Evolutionary conservation across 2,329 filamentous ascomycete species (phyloP).

Genomic region (Diplodia corticola): DNA sequence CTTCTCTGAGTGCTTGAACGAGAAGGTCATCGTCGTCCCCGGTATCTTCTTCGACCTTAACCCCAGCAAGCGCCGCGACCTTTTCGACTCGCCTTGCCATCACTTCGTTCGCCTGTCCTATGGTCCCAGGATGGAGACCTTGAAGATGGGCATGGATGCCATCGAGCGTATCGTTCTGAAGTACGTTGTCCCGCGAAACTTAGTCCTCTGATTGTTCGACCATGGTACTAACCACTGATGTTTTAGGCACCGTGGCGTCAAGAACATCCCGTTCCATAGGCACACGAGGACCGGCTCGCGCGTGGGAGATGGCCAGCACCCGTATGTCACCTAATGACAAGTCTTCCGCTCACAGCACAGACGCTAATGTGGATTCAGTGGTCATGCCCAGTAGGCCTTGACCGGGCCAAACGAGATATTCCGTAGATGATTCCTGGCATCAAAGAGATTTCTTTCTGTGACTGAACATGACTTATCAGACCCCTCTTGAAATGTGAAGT

Average conservation of each 20-base stretch:
- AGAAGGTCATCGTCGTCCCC: constrained; percentile 95
- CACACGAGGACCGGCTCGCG: constrained; percentile 4
- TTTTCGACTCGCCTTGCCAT: constrained; percentile 94
- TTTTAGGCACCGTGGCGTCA: constrained; percentile 10
- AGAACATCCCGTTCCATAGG: background rate
- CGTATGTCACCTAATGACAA: background rate
- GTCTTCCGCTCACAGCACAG: no score
- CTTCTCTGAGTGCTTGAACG: constrained; percentile 88
- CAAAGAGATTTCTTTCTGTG: background rate
- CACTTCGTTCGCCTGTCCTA: constrained; percentile 45
- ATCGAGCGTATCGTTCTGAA: constrained; percentile 44
- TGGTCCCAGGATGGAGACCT: constrained; percentile 42
- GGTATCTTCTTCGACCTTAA: constrained; percentile 99
- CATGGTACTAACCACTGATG: background rate
- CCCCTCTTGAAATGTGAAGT: background rate
- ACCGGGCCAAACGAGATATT: background rate
- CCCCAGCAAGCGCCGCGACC: constrained; percentile 80
- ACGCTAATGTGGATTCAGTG: background rate
- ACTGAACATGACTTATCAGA: background rate
- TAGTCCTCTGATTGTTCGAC: background rate
- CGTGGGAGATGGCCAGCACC: constrained; percentile 1
- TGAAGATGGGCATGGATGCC: constrained; percentile 43
- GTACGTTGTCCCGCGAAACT: constrained; percentile 30
- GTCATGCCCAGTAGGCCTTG: background rate
- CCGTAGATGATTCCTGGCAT: background rate